Evolutionary conservation across 2,329 filamentous ascomycete species (phyloP).

Genomic region (Exserohilum rostratum): DNA sequence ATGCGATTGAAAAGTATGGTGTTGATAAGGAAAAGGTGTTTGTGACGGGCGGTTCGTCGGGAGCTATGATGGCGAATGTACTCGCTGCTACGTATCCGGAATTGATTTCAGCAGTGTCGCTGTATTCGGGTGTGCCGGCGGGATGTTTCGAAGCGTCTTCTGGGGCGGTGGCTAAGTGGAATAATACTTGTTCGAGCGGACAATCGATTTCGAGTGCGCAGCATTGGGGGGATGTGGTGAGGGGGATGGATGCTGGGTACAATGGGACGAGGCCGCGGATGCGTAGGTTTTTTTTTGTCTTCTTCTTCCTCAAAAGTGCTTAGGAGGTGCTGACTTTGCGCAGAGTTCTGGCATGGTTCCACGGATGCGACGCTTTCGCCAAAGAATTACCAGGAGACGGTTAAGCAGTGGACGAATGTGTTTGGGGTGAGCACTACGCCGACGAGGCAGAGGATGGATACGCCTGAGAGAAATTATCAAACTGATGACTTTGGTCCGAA

Average conservation of each 20-base stretch:
- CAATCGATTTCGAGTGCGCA: no score
- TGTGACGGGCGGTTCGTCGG: no score
- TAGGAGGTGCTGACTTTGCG: neutral
- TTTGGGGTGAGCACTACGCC: constrained; percentile 33
- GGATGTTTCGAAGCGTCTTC: no score
- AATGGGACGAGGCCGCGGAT: constrained; percentile 59
- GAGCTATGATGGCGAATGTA: no score
- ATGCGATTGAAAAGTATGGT: no score
- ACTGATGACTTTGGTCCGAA: constrained; percentile 37
- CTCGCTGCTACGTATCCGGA: no score
- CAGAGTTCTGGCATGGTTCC: constrained; percentile 63
- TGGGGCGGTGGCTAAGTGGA: no score
- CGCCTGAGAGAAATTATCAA: constrained; percentile 37
- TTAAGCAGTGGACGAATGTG: constrained; percentile 45
- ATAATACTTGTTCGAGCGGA: no score
- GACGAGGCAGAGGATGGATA: constrained; percentile 31
- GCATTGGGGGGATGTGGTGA: constrained; percentile 58
- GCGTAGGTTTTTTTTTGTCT: constrained; percentile 27
- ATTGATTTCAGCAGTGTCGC: no score
- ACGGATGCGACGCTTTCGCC: constrained; percentile 58
- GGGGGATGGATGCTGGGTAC: constrained; percentile 59
- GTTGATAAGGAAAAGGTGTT: no score
- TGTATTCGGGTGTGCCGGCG: no score
- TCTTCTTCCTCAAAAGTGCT: neutral
- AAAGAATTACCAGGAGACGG: constrained; percentile 62